phyloP scores from a whole-genome alignment of 2,329 filamentous ascomycete species.

The Phyllachora maydis region DNA sequence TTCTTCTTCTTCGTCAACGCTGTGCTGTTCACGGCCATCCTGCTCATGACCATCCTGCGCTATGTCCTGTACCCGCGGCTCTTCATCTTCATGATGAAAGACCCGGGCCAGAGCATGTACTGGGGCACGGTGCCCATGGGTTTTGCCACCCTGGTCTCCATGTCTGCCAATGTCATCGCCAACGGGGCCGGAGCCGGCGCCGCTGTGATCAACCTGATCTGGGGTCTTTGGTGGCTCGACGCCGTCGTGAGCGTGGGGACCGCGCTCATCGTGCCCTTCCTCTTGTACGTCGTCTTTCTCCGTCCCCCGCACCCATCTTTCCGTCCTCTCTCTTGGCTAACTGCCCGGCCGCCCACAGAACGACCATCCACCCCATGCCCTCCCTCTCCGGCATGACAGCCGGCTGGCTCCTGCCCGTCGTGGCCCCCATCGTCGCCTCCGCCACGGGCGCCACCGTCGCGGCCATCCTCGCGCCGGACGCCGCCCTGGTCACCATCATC shows the following conservation, averaged over 20 bases:
- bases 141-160: slow-evolving; percentile 10
- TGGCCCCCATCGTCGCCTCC: slow-evolving; percentile 39
- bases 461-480: slow-evolving; percentile 27
- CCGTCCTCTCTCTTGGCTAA: no score
- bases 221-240: slow-evolving; percentile 32
- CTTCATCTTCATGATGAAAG: slow-evolving; percentile 36
- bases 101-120: slow-evolving; percentile 42
- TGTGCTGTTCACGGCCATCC: slow-evolving; percentile 27
- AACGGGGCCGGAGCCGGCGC: no score
- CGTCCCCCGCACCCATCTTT: no score
- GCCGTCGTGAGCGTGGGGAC: slow-evolving; percentile 19
- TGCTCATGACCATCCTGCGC: slow-evolving; percentile 26
- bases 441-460: slow-evolving; percentile 44
- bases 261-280: slow-evolving; percentile 25
- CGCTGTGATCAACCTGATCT: slow-evolving; percentile 23
- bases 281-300: no score
- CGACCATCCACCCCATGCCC: slow-evolving; percentile 3
- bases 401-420: slow-evolving; percentile 38
- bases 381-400: slow-evolving; percentile 28
- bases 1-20: slow-evolving; percentile 35
- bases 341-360: not conserved
- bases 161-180: not conserved
- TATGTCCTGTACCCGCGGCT: slow-evolving; percentile 40
- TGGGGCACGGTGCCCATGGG: slow-evolving; percentile 43
- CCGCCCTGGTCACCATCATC: slow-evolving; percentile 41